Evolutionary conservation across 345 rosid genomes (phyloP).

Genomic region (Gossypium thurberi): DNA sequence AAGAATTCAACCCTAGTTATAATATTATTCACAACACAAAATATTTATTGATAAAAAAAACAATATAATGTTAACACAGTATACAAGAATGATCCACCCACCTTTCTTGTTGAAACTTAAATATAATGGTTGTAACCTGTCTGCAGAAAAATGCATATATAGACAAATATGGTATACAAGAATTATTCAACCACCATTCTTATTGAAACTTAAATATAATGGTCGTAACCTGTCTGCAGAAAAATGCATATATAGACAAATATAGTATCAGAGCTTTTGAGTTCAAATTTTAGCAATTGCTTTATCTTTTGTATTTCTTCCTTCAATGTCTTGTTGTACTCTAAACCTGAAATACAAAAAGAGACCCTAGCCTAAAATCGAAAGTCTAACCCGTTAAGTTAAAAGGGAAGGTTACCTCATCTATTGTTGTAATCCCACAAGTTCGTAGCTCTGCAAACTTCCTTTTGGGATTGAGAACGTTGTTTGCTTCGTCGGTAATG

Average conservation of each 20-base stretch:
- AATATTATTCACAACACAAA: background rate
- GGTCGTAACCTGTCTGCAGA: no score
- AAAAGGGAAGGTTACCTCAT: constrained; percentile 11
- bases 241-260: no score
- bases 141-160: no score
- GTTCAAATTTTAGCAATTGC: no score
- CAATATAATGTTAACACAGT: background rate
- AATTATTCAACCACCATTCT: background rate
- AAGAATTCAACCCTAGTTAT: background rate
- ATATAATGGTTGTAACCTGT: no score
- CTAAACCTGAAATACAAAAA: no score
- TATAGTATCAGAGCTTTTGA: no score
- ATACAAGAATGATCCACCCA: background rate
- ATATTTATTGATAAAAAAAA: background rate
- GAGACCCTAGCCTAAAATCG: no score
- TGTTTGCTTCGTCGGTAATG: constrained; percentile 62
- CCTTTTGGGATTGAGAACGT: constrained; percentile 45
- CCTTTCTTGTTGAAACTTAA: background rate
- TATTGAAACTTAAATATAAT: no score
- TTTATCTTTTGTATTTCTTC: no score
- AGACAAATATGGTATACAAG: background rate
- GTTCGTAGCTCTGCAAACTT: constrained; percentile 34
- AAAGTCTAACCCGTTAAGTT: background rate
- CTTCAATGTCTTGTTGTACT: no score
- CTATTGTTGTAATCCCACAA: constrained; percentile 35